These are phyloP conservation scores for Arabidopsis thaliana DNA, from an alignment of 345 rosid species.

Conservation along the genomic window TAIR10.1 NC_003076.8:3677001-3677500, in stretches of 20 bases:
- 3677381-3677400: background rate
- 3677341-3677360: background rate
- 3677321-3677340: background rate
- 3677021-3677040: slow-evolving; percentile 15
- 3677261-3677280: background rate
- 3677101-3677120: background rate
- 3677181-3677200: slow-evolving; percentile 1
- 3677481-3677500: background rate
- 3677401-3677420: background rate
- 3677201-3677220: slow-evolving; percentile 1
- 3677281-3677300: background rate
- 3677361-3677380: background rate
- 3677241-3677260: background rate
- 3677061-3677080: background rate
- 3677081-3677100: background rate
- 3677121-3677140: background rate
- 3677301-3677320: background rate
- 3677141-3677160: too few species aligned
- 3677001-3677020: background rate
- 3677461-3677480: background rate
- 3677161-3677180: slow-evolving; percentile 1
- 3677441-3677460: background rate
- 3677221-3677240: background rate
- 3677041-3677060: background rate
- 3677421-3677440: background rate